These are phyloP conservation scores for Pseudogymnoascus sp. DNA, from an alignment of 2,329 filamentous ascomycete species.

Conservation along the genomic window DNA sequence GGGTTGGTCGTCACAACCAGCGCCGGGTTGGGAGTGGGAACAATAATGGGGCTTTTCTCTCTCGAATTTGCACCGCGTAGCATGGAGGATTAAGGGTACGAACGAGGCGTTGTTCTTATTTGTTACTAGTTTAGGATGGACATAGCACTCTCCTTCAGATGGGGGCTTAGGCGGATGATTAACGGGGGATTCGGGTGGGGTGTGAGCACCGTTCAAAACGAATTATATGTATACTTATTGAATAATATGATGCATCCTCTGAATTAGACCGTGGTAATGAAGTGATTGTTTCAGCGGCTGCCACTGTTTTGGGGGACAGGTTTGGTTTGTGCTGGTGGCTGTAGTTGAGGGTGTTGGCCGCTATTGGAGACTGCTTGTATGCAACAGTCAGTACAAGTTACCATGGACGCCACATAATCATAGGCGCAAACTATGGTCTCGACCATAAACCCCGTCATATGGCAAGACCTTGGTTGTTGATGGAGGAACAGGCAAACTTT, in stretches of 20 bases:
- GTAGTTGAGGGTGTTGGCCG: background rate
- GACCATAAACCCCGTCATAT: background rate
- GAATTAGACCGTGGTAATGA: background rate
- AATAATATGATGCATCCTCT: constrained; percentile 7
- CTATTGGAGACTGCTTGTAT: background rate
- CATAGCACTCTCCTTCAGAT: constrained; percentile 6
- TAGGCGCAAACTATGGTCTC: background rate
- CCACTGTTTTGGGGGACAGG: background rate
- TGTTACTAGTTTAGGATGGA: constrained; percentile 9
- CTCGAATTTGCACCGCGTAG: constrained; percentile 2
- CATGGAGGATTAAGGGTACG: background rate
- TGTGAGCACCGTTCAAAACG: background rate
- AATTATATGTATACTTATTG: constrained; percentile 8
- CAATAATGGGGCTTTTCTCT: background rate
- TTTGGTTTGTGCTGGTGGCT: background rate
- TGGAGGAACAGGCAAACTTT: background rate
- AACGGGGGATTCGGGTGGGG: background rate
- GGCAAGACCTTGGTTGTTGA: background rate
- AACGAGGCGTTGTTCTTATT: constrained; percentile 7
- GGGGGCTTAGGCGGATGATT: constrained; percentile 2
- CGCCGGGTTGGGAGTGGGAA: background rate
- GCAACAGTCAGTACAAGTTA: no score
- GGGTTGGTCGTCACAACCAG: background rate
- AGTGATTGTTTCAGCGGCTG: background rate
- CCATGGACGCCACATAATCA: background rate